Evolutionary conservation across 768 basidiomycete species (phyloP).

Genomic region (Leccinum rimulosum): DNA sequence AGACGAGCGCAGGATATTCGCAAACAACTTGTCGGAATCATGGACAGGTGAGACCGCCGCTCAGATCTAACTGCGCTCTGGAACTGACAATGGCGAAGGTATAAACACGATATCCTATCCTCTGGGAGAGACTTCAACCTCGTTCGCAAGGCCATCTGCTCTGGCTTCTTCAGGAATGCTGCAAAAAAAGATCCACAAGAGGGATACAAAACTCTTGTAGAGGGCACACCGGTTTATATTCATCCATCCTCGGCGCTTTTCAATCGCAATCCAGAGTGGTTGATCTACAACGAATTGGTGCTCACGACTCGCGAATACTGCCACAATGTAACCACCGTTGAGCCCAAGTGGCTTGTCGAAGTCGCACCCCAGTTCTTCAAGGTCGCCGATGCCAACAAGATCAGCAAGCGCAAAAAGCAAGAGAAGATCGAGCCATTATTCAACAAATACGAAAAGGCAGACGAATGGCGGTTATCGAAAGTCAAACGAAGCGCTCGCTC

Average conservation of each 20-base stretch:
- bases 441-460: conserved; percentile 94
- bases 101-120: conserved; percentile 95
- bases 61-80: background rate
- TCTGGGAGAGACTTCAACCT: conserved; percentile 91
- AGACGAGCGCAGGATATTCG: conserved; percentile 95
- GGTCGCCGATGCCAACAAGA: conserved; percentile 96
- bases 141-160: conserved; percentile 93
- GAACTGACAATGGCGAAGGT: conserved; percentile 44
- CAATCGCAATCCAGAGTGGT: conserved; percentile 95
- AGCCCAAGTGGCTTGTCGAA: conserved; percentile 98
- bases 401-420: conserved; percentile 92
- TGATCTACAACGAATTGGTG: conserved; percentile 93
- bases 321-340: conserved; percentile 90
- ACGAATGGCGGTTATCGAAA: conserved; percentile 93
- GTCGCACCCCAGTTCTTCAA: conserved; percentile 99
- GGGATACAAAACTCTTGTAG: conserved; percentile 96
- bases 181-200: conserved; percentile 99
- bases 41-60: conserved; percentile 77
- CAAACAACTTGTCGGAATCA: conserved; percentile 96
- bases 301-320: conserved; percentile 96
- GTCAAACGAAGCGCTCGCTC: conserved; percentile 89
- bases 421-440: conserved; percentile 96
- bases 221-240: conserved; percentile 98
- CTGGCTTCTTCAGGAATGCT: conserved; percentile 96
- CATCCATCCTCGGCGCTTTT: conserved; percentile 97